A percentile compares a stretch with the other conserved stretches of the same genome.
phyloP scores from a whole-genome alignment of 495 filamentous ascomycete species.

The Halenospora varia region DNA sequence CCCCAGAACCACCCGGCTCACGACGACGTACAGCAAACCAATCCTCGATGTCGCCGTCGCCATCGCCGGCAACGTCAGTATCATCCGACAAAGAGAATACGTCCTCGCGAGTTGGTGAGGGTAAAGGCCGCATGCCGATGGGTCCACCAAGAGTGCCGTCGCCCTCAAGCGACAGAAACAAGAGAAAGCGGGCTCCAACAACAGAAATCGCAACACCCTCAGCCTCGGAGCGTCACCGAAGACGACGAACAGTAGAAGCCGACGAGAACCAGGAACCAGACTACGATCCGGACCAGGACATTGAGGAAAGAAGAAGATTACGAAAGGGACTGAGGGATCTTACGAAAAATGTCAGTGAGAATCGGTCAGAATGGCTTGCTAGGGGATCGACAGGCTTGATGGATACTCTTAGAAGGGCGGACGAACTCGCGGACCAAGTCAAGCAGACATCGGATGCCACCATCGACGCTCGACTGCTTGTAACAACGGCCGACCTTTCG shows the following conservation, averaged over 20 bases:
- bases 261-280: constrained; percentile 16
- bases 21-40: constrained; percentile 10
- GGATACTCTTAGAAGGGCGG: constrained; percentile 58
- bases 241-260: constrained; percentile 30
- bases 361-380: constrained; percentile 61
- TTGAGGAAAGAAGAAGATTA: constrained; percentile 68
- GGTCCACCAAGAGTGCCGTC: constrained; percentile 19
- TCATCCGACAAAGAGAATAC: constrained; percentile 57
- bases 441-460: constrained; percentile 92
- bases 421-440: constrained; percentile 61
- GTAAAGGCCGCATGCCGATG: constrained; percentile 24
- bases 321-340: constrained; percentile 67
- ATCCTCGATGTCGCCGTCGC: constrained; percentile 31
- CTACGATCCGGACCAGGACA: constrained; percentile 88
- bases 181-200: constrained; percentile 11
- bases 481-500: constrained; percentile 71
- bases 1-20: constrained; percentile 12
- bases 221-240: constrained; percentile 25
- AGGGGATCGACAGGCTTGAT: constrained; percentile 56
- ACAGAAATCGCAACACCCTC: constrained; percentile 10
- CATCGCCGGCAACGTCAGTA: constrained; percentile 36
- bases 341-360: constrained; percentile 63
- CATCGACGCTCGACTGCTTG: constrained; percentile 80
- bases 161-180: constrained; percentile 1
- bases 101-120: constrained; percentile 14